phyloP scores from a whole-genome alignment of 169 alveolate genomes.

The Eimeria mitis region DNA sequence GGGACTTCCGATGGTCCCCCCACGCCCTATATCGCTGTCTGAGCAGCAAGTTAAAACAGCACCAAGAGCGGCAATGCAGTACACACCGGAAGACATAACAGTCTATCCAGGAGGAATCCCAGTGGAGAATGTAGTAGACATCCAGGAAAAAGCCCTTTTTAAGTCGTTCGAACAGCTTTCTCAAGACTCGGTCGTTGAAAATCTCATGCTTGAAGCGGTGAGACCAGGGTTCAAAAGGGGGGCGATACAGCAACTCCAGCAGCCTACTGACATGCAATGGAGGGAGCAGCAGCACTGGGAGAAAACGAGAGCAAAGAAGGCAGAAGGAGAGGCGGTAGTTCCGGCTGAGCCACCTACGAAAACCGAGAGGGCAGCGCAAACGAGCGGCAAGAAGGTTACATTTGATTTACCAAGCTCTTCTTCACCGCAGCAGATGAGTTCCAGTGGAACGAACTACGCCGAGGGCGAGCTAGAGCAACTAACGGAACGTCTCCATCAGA shows the following conservation, averaged over 20 bases:
- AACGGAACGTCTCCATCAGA: not conserved
- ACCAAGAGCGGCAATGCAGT: slow-evolving; percentile 59
- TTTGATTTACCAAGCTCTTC: slow-evolving; percentile 14
- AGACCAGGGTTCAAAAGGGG: slow-evolving; percentile 67
- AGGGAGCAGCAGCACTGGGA: slow-evolving; percentile 12
- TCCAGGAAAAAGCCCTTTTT: slow-evolving; percentile 52
- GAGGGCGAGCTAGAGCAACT: not conserved
- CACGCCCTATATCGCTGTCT: slow-evolving; percentile 39
- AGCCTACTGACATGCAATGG: slow-evolving; percentile 58
- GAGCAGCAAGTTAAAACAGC: slow-evolving; percentile 32
- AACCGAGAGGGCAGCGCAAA: not conserved
- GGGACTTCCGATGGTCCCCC: slow-evolving; percentile 51
- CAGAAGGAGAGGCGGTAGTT: not conserved
- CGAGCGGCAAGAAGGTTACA: slow-evolving; percentile 51
- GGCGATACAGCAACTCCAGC: slow-evolving; percentile 51
- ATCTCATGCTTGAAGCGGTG: slow-evolving; percentile 66
- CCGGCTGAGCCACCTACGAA: not conserved
- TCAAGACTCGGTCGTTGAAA: slow-evolving; percentile 46
- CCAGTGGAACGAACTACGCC: not conserved
- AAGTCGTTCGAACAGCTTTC: slow-evolving; percentile 6
- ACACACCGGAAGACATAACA: slow-evolving; percentile 13
- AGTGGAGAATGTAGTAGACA: slow-evolving; percentile 37
- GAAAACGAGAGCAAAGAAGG: not conserved
- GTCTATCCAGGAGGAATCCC: slow-evolving; percentile 56
- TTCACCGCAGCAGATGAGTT: not conserved